Percentiles rank a stretch among this genome's conserved stretches.
These are phyloP conservation scores for Dothideomycetes sp. DNA, from an alignment of 2,329 filamentous ascomycete species.

Conservation along the genomic window DNA sequence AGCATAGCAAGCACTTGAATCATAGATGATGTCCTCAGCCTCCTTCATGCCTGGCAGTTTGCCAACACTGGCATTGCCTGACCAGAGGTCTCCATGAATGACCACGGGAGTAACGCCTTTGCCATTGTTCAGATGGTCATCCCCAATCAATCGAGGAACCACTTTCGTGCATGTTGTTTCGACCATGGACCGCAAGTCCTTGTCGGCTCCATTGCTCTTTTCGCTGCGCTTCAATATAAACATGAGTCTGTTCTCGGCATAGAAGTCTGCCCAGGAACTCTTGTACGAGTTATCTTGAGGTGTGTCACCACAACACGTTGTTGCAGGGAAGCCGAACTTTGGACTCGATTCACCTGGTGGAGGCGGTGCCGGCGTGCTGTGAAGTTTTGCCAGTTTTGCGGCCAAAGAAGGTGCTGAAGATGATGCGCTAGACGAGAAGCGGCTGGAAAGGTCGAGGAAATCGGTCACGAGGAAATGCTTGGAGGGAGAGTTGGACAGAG, in stretches of 20 bases:
- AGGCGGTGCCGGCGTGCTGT: slow-evolving; percentile 62
- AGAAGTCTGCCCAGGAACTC: slow-evolving; percentile 75
- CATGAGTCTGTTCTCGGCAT: slow-evolving; percentile 63
- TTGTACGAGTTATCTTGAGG: slow-evolving; percentile 69
- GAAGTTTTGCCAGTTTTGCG: slow-evolving; percentile 66
- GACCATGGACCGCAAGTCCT: slow-evolving; percentile 53
- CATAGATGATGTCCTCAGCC: slow-evolving; percentile 69
- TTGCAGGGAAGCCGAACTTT: slow-evolving; percentile 73
- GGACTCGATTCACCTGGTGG: slow-evolving; percentile 50
- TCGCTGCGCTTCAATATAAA: slow-evolving; percentile 52
- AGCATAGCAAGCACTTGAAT: slow-evolving; percentile 71
- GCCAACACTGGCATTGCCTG: slow-evolving; percentile 67
- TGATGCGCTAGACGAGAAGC: slow-evolving; percentile 19
- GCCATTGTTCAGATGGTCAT: slow-evolving; percentile 52
- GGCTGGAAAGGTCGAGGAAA: slow-evolving; percentile 58
- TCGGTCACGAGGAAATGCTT: slow-evolving; percentile 59
- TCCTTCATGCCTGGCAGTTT: slow-evolving; percentile 47
- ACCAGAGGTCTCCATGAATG: slow-evolving; percentile 90
- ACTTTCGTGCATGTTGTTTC: slow-evolving; percentile 55
- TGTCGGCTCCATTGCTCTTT: slow-evolving; percentile 54
- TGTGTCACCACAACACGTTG: slow-evolving; percentile 81
- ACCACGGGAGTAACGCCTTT: slow-evolving; percentile 64
- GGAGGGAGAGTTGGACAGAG: slow-evolving; percentile 39
- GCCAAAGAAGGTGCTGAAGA: slow-evolving; percentile 51
- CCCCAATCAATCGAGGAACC: slow-evolving; percentile 67